Base-by-base conservation (phyloP, 768 basidiomycete species). In the Lactarius deliciosus region DNA sequence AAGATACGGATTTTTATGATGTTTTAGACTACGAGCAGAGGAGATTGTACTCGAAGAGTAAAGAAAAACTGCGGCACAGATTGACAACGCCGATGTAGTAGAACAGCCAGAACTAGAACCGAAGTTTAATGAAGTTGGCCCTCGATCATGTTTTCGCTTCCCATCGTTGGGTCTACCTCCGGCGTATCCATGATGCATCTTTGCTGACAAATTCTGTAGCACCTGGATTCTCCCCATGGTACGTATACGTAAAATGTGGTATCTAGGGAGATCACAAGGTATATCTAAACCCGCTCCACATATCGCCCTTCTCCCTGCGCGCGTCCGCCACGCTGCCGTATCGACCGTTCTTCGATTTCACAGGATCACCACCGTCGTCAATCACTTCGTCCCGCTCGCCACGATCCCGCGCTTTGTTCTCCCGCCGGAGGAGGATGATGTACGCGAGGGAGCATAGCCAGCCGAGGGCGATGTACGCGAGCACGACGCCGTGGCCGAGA, bases 281-380 rank as follows among this genome's bases (percentile, higher is more conserved):
- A 76, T 91, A 91, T 66, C 86, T 80, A 74, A 41, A 91, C n/a
- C 89, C 87, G 72, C 88, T 90, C 89, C 88, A 91, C 60, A 80
- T 74, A 18, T 41, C 41, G 16, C 41, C 90, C 71, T 88, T 90
- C 55, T 83, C 82, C 30, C 74, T 78, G 67, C 81, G 81, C 13
- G 88, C 89, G 25, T 82, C 85, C 60, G 85, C 80, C n/a, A 53
- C 22, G 25, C 50, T 53, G 1, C 50, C 8, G 50, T 56, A 56
- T 32, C 20, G 55, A 34, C 55, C 55, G 32, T 56, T 56, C 18
- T 64, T 43, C 8, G 43, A 22, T 61, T 82, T 71, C 3, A 79
- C 83, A 20, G 67, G 65, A 68, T 81, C 80, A 38, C 82, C 80
- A 9, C 78, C 68, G 8, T 83, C 82, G 60, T 81, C 77, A 64